Conservation (phyloP, 257 asterid species). For the Verbena officinalis region DNA sequence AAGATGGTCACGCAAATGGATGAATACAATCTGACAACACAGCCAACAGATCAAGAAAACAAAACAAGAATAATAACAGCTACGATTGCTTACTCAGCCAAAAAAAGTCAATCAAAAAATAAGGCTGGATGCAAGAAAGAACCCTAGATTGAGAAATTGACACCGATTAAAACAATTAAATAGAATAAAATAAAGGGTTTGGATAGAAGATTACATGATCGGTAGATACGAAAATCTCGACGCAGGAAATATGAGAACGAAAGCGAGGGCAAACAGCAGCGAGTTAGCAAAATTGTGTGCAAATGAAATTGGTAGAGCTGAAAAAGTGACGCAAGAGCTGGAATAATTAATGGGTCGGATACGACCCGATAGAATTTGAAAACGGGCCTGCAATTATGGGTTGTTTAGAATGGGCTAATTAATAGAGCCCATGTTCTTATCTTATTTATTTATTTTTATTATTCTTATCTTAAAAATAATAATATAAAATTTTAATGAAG, state of each 20-base stretch:
- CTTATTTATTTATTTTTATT: no score
- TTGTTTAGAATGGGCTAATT: no score
- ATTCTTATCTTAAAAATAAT: no score
- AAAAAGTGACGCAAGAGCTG: background rate
- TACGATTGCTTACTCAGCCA: background rate
- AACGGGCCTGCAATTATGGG: no score
- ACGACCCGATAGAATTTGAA: background rate
- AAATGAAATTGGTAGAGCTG: background rate
- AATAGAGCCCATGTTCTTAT: no score
- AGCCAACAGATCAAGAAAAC: background rate
- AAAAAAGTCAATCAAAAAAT: no score
- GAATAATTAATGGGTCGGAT: slow-evolving; percentile 4
- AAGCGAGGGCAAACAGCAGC: background rate
- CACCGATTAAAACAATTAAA: background rate
- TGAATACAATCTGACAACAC: slow-evolving; percentile 11
- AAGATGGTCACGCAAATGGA: background rate
- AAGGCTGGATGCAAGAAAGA: background rate
- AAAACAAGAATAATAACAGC: background rate
- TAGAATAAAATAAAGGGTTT: no score
- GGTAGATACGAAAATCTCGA: background rate
- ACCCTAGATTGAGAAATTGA: slow-evolving; percentile 10
- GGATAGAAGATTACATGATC: slow-evolving; percentile 20
- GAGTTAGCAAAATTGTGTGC: slow-evolving; percentile 3
- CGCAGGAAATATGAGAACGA: background rate
- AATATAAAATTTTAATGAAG: no score